These are phyloP conservation scores for Sporothrix pallida DNA, from an alignment of 2,329 filamentous ascomycete genomes.

Conservation along the genomic window DNA sequence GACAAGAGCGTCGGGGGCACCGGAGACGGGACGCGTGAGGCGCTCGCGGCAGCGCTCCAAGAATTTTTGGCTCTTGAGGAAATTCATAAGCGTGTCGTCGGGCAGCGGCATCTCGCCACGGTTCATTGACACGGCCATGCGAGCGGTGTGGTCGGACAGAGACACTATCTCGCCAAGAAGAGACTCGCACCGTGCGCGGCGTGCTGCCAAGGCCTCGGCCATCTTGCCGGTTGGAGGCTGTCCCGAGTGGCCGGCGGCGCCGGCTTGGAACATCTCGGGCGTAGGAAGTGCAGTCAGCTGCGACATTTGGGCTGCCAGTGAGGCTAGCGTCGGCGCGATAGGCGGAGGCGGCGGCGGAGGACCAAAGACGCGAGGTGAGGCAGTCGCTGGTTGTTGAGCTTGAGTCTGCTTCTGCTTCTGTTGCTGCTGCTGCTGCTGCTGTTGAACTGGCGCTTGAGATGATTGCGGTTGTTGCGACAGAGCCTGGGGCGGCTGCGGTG, in stretches of 20 bases:
- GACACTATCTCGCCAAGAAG: constrained; percentile 47
- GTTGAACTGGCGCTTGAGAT: constrained; percentile 12
- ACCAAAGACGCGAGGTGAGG: constrained; percentile 36
- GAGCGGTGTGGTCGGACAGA: constrained; percentile 53
- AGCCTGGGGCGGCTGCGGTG: constrained; percentile 19
- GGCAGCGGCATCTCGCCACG: constrained; percentile 39
- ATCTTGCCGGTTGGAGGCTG: constrained; percentile 34
- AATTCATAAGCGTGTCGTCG: constrained; percentile 37
- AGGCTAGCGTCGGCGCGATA: constrained; percentile 30
- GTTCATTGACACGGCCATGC: constrained; percentile 48
- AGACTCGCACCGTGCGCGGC: constrained; percentile 43
- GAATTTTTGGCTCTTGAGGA: constrained; percentile 38
- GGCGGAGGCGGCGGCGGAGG: constrained; percentile 37
- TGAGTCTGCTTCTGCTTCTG: not conserved
- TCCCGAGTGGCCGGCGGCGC: not conserved
- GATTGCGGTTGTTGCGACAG: not conserved
- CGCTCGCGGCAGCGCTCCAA: constrained; percentile 38
- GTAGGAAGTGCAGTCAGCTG: constrained; percentile 29
- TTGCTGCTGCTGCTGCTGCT: not conserved
- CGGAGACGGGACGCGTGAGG: constrained; percentile 28
- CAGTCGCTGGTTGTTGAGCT: not conserved
- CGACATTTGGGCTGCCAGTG: constrained; percentile 35
- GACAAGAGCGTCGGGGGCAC: constrained; percentile 28
- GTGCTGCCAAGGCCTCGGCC: constrained; percentile 35
- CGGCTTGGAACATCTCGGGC: constrained; percentile 28